phyloP scores from a whole-genome alignment of 2,329 filamentous ascomycete species.

The Aureobasidium sp. region DNA sequence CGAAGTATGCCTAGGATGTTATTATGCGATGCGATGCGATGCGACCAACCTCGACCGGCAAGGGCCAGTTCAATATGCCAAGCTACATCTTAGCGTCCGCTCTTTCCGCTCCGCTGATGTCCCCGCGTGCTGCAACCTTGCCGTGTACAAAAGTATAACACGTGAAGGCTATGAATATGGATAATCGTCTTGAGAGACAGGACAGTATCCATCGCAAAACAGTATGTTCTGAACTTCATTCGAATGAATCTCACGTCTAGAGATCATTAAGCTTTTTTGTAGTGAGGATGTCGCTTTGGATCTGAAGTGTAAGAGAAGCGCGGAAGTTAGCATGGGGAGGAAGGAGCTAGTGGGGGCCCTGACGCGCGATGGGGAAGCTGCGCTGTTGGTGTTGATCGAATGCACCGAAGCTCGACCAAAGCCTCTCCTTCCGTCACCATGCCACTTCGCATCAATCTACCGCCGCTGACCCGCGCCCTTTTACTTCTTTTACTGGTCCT shows the following conservation, averaged over 20 bases:
- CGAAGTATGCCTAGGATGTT: background rate
- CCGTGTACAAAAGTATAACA: too few species aligned
- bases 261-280: too few species aligned
- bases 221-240: too few species aligned
- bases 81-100: background rate
- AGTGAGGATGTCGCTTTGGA: too few species aligned
- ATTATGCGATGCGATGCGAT: background rate
- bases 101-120: too few species aligned
- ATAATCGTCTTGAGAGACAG: too few species aligned
- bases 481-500: constrained; percentile 67
- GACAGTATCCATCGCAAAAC: too few species aligned
- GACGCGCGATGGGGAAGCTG: background rate
- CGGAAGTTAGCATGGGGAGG: too few species aligned
- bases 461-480: constrained; percentile 76
- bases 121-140: too few species aligned
- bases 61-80: background rate
- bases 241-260: too few species aligned
- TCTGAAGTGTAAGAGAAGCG: too few species aligned
- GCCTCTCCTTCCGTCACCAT: constrained; percentile 31
- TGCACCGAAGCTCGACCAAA: background rate
- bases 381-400: background rate
- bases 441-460: constrained; percentile 81
- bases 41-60: background rate
- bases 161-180: too few species aligned
- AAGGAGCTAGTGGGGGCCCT: background rate